Base-by-base conservation (phyloP, 2,329 filamentous ascomycete species). In the Paracorniculantispora psalliotae region DNA sequence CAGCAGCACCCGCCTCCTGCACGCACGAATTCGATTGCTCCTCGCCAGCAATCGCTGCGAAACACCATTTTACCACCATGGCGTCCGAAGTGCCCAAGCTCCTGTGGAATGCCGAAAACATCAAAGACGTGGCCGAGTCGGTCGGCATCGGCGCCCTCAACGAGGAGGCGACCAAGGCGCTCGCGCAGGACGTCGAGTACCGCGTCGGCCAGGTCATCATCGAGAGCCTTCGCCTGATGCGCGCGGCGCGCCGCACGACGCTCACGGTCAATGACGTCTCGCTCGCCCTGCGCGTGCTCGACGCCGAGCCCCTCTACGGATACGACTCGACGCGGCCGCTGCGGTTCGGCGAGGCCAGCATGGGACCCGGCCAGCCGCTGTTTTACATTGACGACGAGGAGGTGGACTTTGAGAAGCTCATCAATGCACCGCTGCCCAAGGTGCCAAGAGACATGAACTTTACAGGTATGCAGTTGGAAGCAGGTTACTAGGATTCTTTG, bases 311-410 rank as follows among this genome's bases (percentile, higher is more conserved):
- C 1, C 82, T 97, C 1, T 97, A 97, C 70, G 94, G 94, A 21
- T 99, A 99, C 75, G 93, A 97, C 70, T 92, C 92, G 35, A 94
- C 91, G 44, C 82, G 93, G 54, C 91, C 92, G 26, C 77, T 99
- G 67, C 85, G 90, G 57, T 99, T 96, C 69, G 94, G 94, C 54
- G 94, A 99, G 74, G 94, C 94, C 3, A 96, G 90, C 60, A 79
- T 99, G 61, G 94, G 94, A 0, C 92, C 92, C 15, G 92, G 93
- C 10, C 94, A 99, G 74, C 92, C 93, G 56, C 78, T 99, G 23
- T 99, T 93, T 75, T 99, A 99, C 72, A 89, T 99, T 39, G 94
- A 99, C 70, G 94, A 99, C 71, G 94, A 99, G 70, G 94, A 99
- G 78, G 88, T 97, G 57, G 94, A 99, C 74, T 97, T 99, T 70